Evolutionary conservation across 1,284 basidiomycete genomes (phyloP), one percentile per base, ranked within the genome.

Genomic region (Sporisorium sorghi): DNA sequence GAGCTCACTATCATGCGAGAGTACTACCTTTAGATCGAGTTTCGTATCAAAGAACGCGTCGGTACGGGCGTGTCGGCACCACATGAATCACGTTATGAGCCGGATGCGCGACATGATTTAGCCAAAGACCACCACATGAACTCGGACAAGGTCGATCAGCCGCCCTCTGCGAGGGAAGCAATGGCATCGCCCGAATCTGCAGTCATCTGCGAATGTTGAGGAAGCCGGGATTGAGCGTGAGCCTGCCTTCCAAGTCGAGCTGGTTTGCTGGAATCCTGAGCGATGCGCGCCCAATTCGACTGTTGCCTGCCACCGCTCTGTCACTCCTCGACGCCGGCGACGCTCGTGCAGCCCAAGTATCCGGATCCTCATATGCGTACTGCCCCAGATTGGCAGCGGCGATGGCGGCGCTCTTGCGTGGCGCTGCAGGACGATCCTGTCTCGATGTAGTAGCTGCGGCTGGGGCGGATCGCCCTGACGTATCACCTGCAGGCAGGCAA

Each of bases 341-440:
- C 26, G 35, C 37, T 15, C 26, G 11, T 12, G 33, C 26, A 9
- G 48, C 21, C 50, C 23, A 42, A 14, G 21, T 12, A 5, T 47
- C 17, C 1, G 21, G 57, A 8, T 69, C 65, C 9, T 65, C 39
- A 48, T 68, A 73, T 0, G 43, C 23, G 35, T 50, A 73, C 28
- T 59, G 71, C 1, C 19, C 58, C 4, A 73, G 46, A n/a, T 65
- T 65, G 12, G 61, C 57, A 8, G 59, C 53, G 9, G 56, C 59
- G 6, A 37, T 33, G 6, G 42, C 33, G 2, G 70, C 70, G 42
- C 70, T 67, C 46, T 57, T 62, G 17, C 64, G 51, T 23, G 58
- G 43, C 7, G 57, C 58, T 4, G 40, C 47, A 9, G n/a, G 7
- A 6, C 68, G 62, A 0, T 39, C 49, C 28, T 14, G 26, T 9